Percentiles rank a stretch among this genome's conserved stretches.
These are phyloP conservation scores for Tetramitus jugosus DNA, from an alignment of 208 protist species.

Conservation along the genomic window DNA sequence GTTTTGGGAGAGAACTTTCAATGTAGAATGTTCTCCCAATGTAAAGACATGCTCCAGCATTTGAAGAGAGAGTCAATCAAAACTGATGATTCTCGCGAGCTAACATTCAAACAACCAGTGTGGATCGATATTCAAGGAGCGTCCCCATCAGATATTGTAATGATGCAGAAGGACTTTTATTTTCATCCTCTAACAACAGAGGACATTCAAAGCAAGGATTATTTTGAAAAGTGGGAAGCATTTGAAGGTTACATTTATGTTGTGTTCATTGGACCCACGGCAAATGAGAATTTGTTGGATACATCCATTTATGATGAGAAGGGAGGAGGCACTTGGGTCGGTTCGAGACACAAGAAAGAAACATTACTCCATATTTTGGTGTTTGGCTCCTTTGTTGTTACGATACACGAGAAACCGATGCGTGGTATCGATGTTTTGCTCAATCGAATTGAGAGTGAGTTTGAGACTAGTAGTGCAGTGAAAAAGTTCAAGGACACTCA, in stretches of 20 bases:
- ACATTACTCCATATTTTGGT: not conserved
- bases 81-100: not conserved
- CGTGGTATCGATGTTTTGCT: not conserved
- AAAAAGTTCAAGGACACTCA: too few species aligned
- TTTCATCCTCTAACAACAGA: not conserved
- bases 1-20: too few species aligned
- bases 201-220: not conserved
- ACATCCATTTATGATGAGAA: too few species aligned
- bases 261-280: not conserved
- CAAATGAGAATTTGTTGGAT: not conserved
- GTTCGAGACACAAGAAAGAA: too few species aligned
- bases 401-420: constrained; percentile 4
- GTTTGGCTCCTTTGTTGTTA: not conserved
- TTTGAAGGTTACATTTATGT: constrained; percentile 1
- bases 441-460: constrained; percentile 10
- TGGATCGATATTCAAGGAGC: not conserved
- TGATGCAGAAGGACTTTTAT: not conserved
- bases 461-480: not conserved
- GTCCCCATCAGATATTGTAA: not conserved
- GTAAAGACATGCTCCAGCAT: too few species aligned
- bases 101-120: not conserved
- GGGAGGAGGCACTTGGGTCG: too few species aligned
- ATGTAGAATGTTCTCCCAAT: too few species aligned
- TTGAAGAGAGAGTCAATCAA: too few species aligned
- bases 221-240: constrained; percentile 12